Evolutionary conservation across 306 rosid species (phyloP).

Genomic region (Ziziphus jujuba): DNA sequence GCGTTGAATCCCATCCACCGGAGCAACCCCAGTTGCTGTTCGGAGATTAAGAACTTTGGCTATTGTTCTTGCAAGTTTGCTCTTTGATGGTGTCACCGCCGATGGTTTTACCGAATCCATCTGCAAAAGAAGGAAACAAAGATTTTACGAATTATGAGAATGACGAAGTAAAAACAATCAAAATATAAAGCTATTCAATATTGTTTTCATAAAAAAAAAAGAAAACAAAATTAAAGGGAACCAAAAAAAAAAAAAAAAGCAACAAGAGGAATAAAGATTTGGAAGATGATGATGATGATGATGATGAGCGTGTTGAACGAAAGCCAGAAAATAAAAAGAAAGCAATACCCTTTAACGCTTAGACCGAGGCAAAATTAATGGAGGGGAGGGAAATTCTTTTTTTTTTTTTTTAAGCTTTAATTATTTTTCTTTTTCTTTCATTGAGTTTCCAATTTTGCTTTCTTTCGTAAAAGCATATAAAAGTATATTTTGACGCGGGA

Average conservation of each 20-base stretch:
- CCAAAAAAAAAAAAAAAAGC: constrained; percentile 12
- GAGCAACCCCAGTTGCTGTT: constrained; percentile 52
- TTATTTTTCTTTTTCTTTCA: not conserved
- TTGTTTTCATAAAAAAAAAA: not conserved
- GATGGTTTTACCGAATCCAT: constrained; percentile 77
- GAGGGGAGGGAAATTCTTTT: constrained; percentile 43
- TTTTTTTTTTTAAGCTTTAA: constrained; percentile 22
- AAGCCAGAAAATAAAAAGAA: too few relatives aligned
- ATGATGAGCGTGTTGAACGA: constrained; percentile 45
- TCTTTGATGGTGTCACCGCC: constrained; percentile 59
- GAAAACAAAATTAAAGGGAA: not conserved
- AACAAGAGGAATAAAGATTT: constrained; percentile 27
- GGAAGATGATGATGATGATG: constrained; percentile 20
- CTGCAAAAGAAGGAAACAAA: constrained; percentile 34
- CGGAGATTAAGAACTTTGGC: constrained; percentile 82
- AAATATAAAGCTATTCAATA: constrained; percentile 5
- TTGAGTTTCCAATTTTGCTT: constrained; percentile 26
- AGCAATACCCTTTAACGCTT: constrained; percentile 57
- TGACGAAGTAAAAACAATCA: not conserved
- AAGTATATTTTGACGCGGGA: constrained; percentile 31
- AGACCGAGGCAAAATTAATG: constrained; percentile 48
- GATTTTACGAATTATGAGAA: constrained; percentile 2
- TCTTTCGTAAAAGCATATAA: constrained; percentile 26
- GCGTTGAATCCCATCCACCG: constrained; percentile 45
- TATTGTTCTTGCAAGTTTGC: constrained; percentile 58